Evolutionary conservation across 2,329 filamentous ascomycete genomes (phyloP).

Genomic region (Aspergillus chevalieri): DNA sequence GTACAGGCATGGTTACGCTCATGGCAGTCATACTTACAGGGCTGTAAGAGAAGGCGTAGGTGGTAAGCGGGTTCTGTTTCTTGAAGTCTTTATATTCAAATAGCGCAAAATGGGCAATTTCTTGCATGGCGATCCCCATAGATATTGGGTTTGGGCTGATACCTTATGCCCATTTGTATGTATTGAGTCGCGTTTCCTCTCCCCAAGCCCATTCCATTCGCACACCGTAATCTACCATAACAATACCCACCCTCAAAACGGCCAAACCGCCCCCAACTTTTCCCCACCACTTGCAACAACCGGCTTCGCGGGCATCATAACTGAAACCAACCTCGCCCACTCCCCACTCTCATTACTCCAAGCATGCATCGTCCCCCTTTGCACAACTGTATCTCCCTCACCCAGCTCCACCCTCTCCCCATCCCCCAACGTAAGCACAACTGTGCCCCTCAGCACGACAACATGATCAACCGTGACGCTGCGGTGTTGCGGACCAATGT

Average conservation of each 20-base stretch:
- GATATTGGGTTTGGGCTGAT: no score
- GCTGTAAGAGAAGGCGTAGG: no score
- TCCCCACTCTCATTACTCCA: not conserved
- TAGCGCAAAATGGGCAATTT: no score
- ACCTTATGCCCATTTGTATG: no score
- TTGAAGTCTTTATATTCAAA: no score
- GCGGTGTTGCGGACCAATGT: not conserved
- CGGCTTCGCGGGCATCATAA: not conserved
- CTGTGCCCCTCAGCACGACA: not conserved
- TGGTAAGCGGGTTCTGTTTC: no score
- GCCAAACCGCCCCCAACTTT: not conserved
- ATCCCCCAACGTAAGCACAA: slow-evolving; percentile 1
- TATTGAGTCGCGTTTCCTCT: no score
- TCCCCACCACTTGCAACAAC: not conserved
- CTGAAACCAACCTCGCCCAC: not conserved
- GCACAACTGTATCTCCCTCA: slow-evolving; percentile 3
- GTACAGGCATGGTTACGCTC: no score
- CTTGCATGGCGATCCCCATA: no score
- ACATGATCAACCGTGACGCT: not conserved
- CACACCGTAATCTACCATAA: no score
- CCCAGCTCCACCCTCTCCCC: not conserved
- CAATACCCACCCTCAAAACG: not conserved
- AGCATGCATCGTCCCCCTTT: slow-evolving; percentile 5
- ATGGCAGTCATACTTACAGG: no score
- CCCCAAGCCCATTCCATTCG: no score